Base-by-base conservation (phyloP, 805 yeast species). In the Wickerhamiella bombiphila region DNA sequence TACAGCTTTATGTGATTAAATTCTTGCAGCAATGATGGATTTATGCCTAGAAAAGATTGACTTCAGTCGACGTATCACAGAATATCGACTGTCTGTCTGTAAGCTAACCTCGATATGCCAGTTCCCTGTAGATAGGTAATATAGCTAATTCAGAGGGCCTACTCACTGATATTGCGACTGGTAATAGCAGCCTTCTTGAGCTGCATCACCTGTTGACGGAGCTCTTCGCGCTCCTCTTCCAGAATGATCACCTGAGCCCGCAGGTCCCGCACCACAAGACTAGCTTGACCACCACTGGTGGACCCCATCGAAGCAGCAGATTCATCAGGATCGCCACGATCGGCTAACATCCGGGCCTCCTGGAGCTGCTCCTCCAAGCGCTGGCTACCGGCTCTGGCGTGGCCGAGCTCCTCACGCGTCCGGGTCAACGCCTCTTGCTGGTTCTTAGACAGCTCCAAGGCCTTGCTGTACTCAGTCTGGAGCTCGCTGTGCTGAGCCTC, bases 241-340 rank as follows among this genome's bases (percentile, higher is more conserved):
- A 78, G 68, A 39, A 83, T 79, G 50, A 70, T 78, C 46, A 83
- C 63, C 54, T 82, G 93, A 3, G 94, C 94, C 51, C 81, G 80
- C 48, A 83, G 60, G 49, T 83, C 94, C 49, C 80, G 74, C 32
- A 83, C 68, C 57, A 76, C 80, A 62, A 82, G 66, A 44, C 74
- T 79, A 51, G 69, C 80, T 45, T 78, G 83, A 33, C 80, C 54
- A 24, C 43, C 55, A 16, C 59, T 40, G 13, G 33, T 30, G 34
- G 41, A 32, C 21, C 51, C 57, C 21, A 54, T 43, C 18, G 58
- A 45, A 19, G 37, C 50, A n/a, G 51, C 58, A 21, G 54, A 57
- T 15, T 50, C 53, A 20, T 54, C 59, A n/a, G 47, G 57, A 8
- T 45, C 58, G 4, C 44, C 54, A 20, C 20, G 35, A 5, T 17